Evolutionary conservation across 805 yeast species (phyloP).

Genomic region (Blastobotrys muscicola): DNA sequence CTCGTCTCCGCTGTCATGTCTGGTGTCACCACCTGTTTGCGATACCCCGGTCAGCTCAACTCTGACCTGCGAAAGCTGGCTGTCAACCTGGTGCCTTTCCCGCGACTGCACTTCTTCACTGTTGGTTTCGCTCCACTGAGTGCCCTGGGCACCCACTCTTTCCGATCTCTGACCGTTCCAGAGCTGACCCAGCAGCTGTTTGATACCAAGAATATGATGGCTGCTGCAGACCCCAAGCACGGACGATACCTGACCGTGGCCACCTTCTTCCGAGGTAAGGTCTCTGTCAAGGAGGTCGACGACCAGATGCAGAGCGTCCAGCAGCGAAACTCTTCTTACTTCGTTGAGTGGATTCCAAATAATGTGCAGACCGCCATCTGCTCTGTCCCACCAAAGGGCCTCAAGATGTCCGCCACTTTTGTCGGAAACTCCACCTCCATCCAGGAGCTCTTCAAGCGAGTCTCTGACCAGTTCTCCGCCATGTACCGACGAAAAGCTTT

Average conservation of each 20-base stretch:
- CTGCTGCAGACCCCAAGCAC: conserved; percentile 86
- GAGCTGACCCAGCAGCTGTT: conserved; percentile 94
- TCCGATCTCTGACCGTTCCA: conserved; percentile 80
- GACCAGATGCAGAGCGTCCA: conserved; percentile 87
- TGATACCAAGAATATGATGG: conserved; percentile 90
- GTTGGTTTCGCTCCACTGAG: conserved; percentile 93
- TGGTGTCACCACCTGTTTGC: conserved; percentile 88
- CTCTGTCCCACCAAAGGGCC: conserved; percentile 79
- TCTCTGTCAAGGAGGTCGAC: conserved; percentile 87
- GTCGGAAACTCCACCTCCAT: conserved; percentile 92
- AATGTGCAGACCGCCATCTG: conserved; percentile 94
- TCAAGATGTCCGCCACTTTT: conserved; percentile 86
- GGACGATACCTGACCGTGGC: conserved; percentile 92
- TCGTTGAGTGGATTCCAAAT: conserved; percentile 97
- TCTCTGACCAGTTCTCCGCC: conserved; percentile 82
- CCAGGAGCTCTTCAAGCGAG: conserved; percentile 84
- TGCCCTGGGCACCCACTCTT: conserved; percentile 68
- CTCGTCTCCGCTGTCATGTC: conserved; percentile 89
- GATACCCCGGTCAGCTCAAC: conserved; percentile 94
- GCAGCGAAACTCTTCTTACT: conserved; percentile 67
- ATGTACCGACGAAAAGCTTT: conserved; percentile 93
- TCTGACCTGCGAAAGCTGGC: conserved; percentile 90
- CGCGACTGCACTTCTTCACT: conserved; percentile 92
- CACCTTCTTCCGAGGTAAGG: conserved; percentile 91
- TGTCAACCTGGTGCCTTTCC: conserved; percentile 91